phyloP scores from a whole-genome alignment of 2,329 filamentous ascomycete species.

The Capronia americana region DNA sequence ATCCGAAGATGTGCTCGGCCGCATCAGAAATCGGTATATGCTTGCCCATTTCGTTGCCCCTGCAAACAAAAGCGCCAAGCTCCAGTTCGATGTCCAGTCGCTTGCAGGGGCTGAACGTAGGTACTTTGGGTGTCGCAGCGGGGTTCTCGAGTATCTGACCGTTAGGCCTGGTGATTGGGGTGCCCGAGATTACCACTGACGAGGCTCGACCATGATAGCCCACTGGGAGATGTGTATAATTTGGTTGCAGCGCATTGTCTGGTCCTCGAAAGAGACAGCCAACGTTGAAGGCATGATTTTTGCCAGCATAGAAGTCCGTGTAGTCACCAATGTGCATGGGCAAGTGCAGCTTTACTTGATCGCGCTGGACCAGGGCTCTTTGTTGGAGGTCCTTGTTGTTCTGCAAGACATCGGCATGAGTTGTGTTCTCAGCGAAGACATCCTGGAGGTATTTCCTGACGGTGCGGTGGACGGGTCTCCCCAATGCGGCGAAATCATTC shows the following conservation, averaged over 20 bases:
- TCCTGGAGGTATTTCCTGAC: slow-evolving; percentile 73
- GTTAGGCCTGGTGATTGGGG: slow-evolving; percentile 72
- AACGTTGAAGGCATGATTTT: slow-evolving; percentile 77
- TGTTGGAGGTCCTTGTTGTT: slow-evolving; percentile 65
- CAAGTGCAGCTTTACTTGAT: slow-evolving; percentile 68
- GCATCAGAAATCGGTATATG: slow-evolving; percentile 69
- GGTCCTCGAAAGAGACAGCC: slow-evolving; percentile 72
- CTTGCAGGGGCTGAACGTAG: slow-evolving; percentile 67
- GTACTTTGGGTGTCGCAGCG: slow-evolving; percentile 65
- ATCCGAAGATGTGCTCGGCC: slow-evolving; percentile 75
- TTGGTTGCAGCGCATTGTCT: slow-evolving; percentile 75
- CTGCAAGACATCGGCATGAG: slow-evolving; percentile 66
- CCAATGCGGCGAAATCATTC: slow-evolving; percentile 76
- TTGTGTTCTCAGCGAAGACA: slow-evolving; percentile 66
- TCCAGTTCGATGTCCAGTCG: slow-evolving; percentile 82
- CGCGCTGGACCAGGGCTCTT: slow-evolving; percentile 64
- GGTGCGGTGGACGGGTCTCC: slow-evolving; percentile 69
- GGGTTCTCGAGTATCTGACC: slow-evolving; percentile 76
- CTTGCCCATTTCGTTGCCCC: slow-evolving; percentile 67
- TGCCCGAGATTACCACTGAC: slow-evolving; percentile 59
- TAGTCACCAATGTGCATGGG: slow-evolving; percentile 83
- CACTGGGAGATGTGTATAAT: slow-evolving; percentile 81
- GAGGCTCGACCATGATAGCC: slow-evolving; percentile 77
- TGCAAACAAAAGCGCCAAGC: slow-evolving; percentile 75
- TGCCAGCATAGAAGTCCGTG: slow-evolving; percentile 82